These are phyloP conservation scores for Botrytis porri DNA, from an alignment of 2,329 filamentous ascomycete species.

Conservation along the genomic window DNA sequence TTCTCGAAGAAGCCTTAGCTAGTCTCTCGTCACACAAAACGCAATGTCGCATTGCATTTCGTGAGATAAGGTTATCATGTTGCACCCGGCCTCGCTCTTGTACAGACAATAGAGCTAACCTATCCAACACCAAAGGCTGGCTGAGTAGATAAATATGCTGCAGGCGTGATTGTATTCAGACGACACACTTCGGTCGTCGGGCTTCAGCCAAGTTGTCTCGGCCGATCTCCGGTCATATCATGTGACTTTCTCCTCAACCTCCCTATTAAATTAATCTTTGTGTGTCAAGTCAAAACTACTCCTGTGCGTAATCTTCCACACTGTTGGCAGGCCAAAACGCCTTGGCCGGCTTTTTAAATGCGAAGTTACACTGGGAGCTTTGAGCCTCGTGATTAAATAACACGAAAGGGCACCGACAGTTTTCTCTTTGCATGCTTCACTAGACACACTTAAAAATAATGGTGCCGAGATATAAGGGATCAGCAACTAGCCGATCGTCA, in stretches of 20 bases:
- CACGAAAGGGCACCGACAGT: neutral
- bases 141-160: neutral
- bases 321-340: neutral
- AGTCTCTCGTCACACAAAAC: neutral
- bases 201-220: neutral
- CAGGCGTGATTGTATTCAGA: neutral
- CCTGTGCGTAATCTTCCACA: neutral
- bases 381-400: neutral
- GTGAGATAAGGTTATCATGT: neutral
- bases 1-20: neutral
- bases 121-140: neutral
- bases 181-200: neutral
- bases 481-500: constrained; percentile 21
- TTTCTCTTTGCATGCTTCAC: neutral
- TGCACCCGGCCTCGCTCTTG: neutral
- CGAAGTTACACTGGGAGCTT: neutral
- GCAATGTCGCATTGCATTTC: constrained; percentile 5
- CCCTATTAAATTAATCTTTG: neutral
- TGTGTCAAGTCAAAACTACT: neutral
- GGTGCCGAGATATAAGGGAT: neutral
- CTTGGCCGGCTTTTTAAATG: neutral
- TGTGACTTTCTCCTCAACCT: neutral
- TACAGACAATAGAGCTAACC: neutral
- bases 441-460: neutral
- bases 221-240: neutral